phyloP scores from a whole-genome alignment of 2,329 filamentous ascomycete species.

The Colletotrichum cereale region DNA sequence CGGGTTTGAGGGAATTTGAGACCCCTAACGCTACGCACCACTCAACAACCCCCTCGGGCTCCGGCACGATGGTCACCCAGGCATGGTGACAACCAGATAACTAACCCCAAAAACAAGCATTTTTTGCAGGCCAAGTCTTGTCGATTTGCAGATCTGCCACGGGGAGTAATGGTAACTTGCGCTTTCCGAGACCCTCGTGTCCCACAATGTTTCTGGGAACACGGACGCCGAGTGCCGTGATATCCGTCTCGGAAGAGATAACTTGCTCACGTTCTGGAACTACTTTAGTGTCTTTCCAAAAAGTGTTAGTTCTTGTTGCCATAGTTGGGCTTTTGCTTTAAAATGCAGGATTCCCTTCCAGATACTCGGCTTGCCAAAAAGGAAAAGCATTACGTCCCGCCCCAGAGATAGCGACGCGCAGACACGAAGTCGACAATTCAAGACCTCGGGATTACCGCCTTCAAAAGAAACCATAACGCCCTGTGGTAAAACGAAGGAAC shows the following conservation, averaged over 20 bases:
- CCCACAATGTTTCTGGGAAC: slow-evolving; percentile 20
- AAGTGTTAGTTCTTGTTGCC: no score
- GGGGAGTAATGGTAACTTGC: slow-evolving; percentile 4
- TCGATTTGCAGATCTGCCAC: not conserved
- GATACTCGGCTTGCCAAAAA: no score
- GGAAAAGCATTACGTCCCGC: not conserved
- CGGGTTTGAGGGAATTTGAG: slow-evolving; percentile 29
- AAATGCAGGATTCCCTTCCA: not conserved
- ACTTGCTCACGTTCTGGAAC: slow-evolving; percentile 21
- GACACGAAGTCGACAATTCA: not conserved
- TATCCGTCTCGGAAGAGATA: slow-evolving; percentile 10
- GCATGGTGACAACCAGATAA: no score
- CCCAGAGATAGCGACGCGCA: not conserved
- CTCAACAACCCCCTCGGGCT: not conserved
- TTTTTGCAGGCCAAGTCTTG: not conserved
- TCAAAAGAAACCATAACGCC: not conserved
- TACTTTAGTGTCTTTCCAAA: not conserved
- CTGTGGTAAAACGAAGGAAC: not conserved
- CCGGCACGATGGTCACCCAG: not conserved
- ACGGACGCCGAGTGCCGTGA: slow-evolving; percentile 18
- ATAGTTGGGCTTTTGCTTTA: not conserved
- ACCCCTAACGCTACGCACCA: not conserved
- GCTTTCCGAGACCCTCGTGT: slow-evolving; percentile 3
- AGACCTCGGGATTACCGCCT: not conserved
- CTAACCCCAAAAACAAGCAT: not conserved